Conservation (phyloP, 805 yeast species). For the Metschnikowia dekortorum region DNA sequence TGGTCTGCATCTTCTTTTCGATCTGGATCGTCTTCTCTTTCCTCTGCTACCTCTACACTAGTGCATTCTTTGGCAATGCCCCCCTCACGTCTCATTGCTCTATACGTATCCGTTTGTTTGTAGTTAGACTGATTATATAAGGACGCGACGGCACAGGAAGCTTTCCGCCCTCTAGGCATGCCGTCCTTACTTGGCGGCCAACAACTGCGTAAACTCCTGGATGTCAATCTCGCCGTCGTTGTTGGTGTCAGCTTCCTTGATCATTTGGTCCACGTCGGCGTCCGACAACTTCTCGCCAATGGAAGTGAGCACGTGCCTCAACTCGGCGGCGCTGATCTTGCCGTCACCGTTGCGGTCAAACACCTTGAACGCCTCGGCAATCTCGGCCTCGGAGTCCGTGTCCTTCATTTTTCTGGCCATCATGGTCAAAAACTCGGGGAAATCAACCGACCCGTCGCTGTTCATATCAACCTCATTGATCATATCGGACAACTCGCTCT, state of each 20-base stretch:
- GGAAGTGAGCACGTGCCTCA: conserved; percentile 93
- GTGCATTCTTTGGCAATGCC: no score
- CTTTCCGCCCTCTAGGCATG: no score
- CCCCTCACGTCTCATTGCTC: no score
- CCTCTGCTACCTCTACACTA: no score
- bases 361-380: conserved; percentile 96
- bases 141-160: no score
- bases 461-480: conserved; percentile 96
- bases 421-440: conserved; percentile 45
- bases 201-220: conserved; percentile 89
- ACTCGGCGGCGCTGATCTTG: conserved; percentile 91
- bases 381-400: conserved; percentile 94
- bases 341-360: conserved; percentile 97
- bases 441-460: conserved; percentile 71
- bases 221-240: conserved; percentile 97
- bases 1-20: no score
- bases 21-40: no score
- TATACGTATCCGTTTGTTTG: no score
- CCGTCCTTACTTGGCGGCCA: conserved; percentile 57
- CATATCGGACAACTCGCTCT: conserved; percentile 92
- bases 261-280: conserved; percentile 96
- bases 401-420: conserved; percentile 74
- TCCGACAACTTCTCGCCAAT: conserved; percentile 96
- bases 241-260: conserved; percentile 90
- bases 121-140: no score